Conservation (phyloP, 2,329 filamentous ascomycete species). For the Fusarium equiseti region DNA sequence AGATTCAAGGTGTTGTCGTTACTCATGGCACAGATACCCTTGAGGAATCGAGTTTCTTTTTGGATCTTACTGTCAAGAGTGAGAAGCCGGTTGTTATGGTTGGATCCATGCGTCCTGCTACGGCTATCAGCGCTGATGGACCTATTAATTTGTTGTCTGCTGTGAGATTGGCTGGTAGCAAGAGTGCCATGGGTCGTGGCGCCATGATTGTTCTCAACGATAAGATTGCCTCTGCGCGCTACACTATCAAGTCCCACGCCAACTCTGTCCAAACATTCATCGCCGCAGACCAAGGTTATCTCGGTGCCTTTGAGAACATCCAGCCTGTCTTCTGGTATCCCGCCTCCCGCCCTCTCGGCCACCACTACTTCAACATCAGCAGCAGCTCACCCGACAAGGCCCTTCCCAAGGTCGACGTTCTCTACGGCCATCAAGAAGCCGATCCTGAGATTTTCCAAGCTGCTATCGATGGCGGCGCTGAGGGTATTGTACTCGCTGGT, state of each 20-base stretch:
- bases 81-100: constrained; percentile 70
- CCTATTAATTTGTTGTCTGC: constrained; percentile 71
- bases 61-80: constrained; percentile 67
- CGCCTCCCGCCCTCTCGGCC: constrained; percentile 60
- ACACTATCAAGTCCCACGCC: constrained; percentile 70
- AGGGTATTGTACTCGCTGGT: constrained; percentile 67
- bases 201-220: constrained; percentile 72
- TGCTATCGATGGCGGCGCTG: constrained; percentile 60
- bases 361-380: constrained; percentile 57
- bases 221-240: constrained; percentile 67
- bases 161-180: constrained; percentile 64
- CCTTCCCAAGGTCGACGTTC: constrained; percentile 67
- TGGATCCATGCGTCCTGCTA: constrained; percentile 72
- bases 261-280: constrained; percentile 73
- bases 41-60: constrained; percentile 72
- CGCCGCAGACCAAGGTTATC: constrained; percentile 65
- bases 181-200: constrained; percentile 61
- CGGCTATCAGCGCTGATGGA: constrained; percentile 71
- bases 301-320: constrained; percentile 69
- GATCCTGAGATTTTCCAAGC: constrained; percentile 59
- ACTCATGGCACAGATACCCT: constrained; percentile 75
- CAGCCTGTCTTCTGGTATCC: constrained; percentile 70
- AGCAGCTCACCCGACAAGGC: constrained; percentile 39
- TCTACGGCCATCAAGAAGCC: constrained; percentile 66
- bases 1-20: constrained; percentile 64